Base-by-base conservation (phyloP, 2,329 filamentous ascomycete species). In the Xylariaceae sp. region DNA sequence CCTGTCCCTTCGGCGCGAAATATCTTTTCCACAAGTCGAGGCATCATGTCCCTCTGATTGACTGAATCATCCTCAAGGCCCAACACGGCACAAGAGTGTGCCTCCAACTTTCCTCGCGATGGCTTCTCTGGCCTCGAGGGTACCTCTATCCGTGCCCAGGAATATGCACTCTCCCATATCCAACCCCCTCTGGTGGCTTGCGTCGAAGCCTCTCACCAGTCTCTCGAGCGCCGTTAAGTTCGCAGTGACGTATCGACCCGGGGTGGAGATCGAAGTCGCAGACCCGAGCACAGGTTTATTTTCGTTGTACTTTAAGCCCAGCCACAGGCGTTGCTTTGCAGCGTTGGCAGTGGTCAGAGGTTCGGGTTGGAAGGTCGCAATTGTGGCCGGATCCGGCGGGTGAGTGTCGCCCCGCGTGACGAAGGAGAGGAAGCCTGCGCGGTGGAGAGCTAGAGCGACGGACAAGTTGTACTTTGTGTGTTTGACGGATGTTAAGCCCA, bases 241-340 rank as follows among this genome's bases (percentile, higher is more conserved):
- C 56, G 90, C 76, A 61, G 80, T 87, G 67, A 95, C 80, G 61
- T 83, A 72, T 59, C 90, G 80, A 63, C 82, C 92, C 10, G 90
- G 88, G 71, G 86, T 93, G 65, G 82, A 87, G 54, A 96, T 76
- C 66, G 87, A 69, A 45, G 72, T 70, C 64, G 93, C 79, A 58
- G 82, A 79, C 56, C 76, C 77, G 60, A 97, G 73, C 18, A 96
- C 90, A 6, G 92, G 90, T 70, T 86, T 78, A 66, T 88, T 88
- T 61, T 91, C 84, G 82, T 83, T 89, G 80, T 96, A 96, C 75
- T 96, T 96, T 64, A 96, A 75, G 1, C 90, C 90, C 12, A 97
- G 73, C 92, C 92, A 97, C 60, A 97, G 75, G 54, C 92, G 80
- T 66, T 89, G 80, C 38, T 76, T 79, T 5, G 90, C 81, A 36